phyloP scores from a whole-genome alignment of 257 asterid species.

The Scutellaria minor region DNA sequence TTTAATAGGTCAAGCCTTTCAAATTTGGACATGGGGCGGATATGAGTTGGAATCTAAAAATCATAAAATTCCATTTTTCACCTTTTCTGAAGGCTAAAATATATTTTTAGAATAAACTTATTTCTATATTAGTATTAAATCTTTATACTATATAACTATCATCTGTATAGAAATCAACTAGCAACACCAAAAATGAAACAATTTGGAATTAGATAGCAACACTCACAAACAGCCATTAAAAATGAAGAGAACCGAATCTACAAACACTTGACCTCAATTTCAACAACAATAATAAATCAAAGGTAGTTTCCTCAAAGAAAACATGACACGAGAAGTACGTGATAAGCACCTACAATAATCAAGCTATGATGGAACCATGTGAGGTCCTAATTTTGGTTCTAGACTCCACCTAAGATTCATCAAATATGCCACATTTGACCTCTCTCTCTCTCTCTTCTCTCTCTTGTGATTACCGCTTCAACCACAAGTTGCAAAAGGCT shows the following conservation, averaged over 20 bases:
- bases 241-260: no score
- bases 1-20: no score
- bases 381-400: conserved; percentile 48
- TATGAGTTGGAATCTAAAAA: no score
- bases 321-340: conserved; percentile 45
- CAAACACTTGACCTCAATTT: no score
- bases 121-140: no score
- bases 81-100: no score
- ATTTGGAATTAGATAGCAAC: neutral
- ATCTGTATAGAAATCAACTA: neutral
- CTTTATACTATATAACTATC: no score
- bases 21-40: no score
- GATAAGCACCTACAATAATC: conserved; percentile 49
- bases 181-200: neutral
- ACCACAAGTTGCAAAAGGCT: conserved; percentile 37
- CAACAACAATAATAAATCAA: neutral
- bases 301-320: conserved; percentile 33
- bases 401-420: conserved; percentile 46
- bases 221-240: no score
- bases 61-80: no score
- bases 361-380: conserved; percentile 55
- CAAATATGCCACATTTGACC: conserved; percentile 46
- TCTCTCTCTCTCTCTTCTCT: conserved; percentile 36
- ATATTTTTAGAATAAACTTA: no score
- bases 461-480: conserved; percentile 45